Conservation (phyloP, 257 asterid species). For the Solanum bulbocastanum region DNA sequence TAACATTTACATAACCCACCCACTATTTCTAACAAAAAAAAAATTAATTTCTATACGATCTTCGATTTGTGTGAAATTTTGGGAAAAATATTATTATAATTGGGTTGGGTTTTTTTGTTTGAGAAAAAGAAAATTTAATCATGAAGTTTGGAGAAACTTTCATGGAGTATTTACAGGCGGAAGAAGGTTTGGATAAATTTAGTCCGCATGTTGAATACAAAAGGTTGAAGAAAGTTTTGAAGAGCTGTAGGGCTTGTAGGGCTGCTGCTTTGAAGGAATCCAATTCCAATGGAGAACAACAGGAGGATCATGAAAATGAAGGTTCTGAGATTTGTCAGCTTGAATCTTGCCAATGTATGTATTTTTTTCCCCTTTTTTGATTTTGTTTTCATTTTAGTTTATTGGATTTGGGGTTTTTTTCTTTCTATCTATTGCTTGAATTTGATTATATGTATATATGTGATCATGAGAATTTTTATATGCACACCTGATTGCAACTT, state of each 20-base stretch:
- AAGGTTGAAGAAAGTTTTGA: conserved; percentile 75
- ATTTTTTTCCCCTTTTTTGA: background rate
- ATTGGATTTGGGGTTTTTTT: background rate
- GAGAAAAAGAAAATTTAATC: background rate
- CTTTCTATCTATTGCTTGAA: background rate
- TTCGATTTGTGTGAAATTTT: background rate
- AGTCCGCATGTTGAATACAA: conserved; percentile 69
- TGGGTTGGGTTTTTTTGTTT: background rate
- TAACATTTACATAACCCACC: background rate
- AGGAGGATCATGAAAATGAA: background rate
- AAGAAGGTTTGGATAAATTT: conserved; percentile 40
- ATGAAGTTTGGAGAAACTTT: conserved; percentile 89
- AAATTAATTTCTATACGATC: background rate
- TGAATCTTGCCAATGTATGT: conserved; percentile 50
- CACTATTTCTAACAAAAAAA: background rate
- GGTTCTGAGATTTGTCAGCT: conserved; percentile 2
- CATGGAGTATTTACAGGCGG: conserved; percentile 51
- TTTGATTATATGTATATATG: no score
- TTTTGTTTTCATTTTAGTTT: background rate
- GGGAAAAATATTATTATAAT: background rate
- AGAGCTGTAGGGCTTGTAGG: conserved; percentile 54
- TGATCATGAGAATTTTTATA: background rate
- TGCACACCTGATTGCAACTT: background rate
- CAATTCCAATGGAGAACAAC: conserved; percentile 14
- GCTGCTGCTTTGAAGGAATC: conserved; percentile 14